phyloP scores from a whole-genome alignment of 306 rosid species.

The Pachyrhizus erosus region DNA sequence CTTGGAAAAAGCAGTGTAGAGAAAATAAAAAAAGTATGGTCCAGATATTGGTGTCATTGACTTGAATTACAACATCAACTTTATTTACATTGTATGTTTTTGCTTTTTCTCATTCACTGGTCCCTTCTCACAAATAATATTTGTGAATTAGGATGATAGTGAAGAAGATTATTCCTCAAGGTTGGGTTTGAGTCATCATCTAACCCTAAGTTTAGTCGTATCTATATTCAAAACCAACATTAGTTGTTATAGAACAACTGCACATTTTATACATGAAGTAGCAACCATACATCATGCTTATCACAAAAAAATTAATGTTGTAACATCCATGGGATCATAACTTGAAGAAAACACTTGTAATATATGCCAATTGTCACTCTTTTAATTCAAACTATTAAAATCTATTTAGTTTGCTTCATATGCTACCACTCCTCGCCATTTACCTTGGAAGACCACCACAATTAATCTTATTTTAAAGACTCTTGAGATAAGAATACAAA shows the following conservation, averaged over 20 bases:
- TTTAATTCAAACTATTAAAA: background rate
- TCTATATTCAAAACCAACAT: slow-evolving; percentile 50
- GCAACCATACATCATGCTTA: background rate
- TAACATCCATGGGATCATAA: slow-evolving; percentile 15
- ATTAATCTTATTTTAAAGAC: background rate
- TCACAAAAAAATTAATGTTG: background rate
- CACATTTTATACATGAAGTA: background rate
- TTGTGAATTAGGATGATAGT: slow-evolving; percentile 49
- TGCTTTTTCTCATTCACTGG: slow-evolving; percentile 47
- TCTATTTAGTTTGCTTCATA: background rate
- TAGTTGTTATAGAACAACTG: background rate
- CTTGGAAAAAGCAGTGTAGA: slow-evolving; percentile 35
- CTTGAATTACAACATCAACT: background rate
- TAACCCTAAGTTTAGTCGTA: slow-evolving; percentile 55
- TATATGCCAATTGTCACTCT: background rate
- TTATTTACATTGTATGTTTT: slow-evolving; percentile 39
- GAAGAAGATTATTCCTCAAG: slow-evolving; percentile 39
- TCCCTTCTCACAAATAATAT: slow-evolving; percentile 57
- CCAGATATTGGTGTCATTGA: slow-evolving; percentile 1
- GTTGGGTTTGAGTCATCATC: slow-evolving; percentile 42
- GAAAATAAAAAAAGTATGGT: background rate
- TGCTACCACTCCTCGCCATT: background rate
- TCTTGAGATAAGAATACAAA: background rate
- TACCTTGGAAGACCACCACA: background rate
- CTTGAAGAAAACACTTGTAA: background rate